A percentile compares a stretch with the other conserved stretches of the same genome.
These are phyloP conservation scores for Curvularia sp. DNA, from an alignment of 2,329 filamentous ascomycete species.

Conservation along the genomic window DNA sequence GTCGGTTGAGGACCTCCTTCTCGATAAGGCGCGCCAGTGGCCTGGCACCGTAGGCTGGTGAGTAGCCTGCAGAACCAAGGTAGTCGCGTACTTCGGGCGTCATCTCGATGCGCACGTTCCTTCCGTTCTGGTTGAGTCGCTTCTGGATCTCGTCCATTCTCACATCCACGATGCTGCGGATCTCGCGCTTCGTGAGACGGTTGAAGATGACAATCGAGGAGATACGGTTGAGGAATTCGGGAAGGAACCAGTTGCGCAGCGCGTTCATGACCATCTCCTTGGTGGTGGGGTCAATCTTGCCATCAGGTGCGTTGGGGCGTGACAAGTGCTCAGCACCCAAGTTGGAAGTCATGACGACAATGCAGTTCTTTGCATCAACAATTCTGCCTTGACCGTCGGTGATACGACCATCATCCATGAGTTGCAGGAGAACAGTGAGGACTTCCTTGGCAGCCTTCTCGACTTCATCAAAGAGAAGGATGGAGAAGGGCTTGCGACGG, in stretches of 20 bases:
- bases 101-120: constrained; percentile 84
- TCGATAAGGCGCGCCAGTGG: constrained; percentile 90
- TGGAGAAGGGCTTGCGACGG: constrained; percentile 94
- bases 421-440: constrained; percentile 93
- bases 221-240: constrained; percentile 98
- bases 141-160: constrained; percentile 89
- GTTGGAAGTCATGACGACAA: constrained; percentile 99
- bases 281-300: constrained; percentile 84
- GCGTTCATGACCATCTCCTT: constrained; percentile 89
- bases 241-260: constrained; percentile 93
- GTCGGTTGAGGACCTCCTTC: constrained; percentile 92
- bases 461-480: constrained; percentile 95
- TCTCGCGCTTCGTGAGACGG: constrained; percentile 86
- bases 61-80: constrained; percentile 89
- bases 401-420: constrained; percentile 99
- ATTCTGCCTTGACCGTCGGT: constrained; percentile 96
- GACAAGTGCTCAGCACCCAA: constrained; percentile 92
- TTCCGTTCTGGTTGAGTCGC: constrained; percentile 81
- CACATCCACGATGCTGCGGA: constrained; percentile 93
- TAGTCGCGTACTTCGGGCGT: constrained; percentile 90
- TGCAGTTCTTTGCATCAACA: constrained; percentile 96
- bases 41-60: constrained; percentile 90
- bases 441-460: constrained; percentile 99
- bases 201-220: constrained; percentile 98
- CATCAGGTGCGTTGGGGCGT: constrained; percentile 77